A percentile compares a stretch with the other conserved stretches of the same genome.
phyloP scores from a whole-genome alignment of 1,284 basidiomycete genomes.

The Trichosporon sp. region DNA sequence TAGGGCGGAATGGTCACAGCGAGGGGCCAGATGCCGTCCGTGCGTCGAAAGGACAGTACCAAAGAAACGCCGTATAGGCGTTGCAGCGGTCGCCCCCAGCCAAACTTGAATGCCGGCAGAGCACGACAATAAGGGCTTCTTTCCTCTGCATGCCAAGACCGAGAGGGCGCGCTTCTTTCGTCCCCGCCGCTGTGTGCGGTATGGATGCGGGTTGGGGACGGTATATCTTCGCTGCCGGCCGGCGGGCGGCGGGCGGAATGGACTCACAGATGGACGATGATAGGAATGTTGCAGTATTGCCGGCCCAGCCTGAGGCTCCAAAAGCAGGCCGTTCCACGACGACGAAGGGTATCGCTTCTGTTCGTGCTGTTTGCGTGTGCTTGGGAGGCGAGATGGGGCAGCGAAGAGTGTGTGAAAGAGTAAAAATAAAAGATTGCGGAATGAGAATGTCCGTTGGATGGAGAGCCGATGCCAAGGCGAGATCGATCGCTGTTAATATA shows the following conservation, averaged over 20 bases:
- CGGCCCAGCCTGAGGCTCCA: background rate
- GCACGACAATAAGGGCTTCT: background rate
- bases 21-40: background rate
- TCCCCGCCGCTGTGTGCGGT: background rate
- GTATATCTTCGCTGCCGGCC: background rate
- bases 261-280: background rate
- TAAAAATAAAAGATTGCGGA: background rate
- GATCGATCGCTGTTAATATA: background rate
- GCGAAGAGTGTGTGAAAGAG: background rate
- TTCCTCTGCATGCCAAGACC: background rate
- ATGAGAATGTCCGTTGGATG: background rate
- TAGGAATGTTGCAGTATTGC: no score
- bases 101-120: background rate
- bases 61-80: background rate
- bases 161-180: background rate
- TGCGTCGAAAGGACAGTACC: background rate
- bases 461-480: background rate
- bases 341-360: background rate
- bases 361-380: background rate
- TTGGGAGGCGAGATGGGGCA: background rate
- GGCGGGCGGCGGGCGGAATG: background rate
- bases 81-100: background rate
- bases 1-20: background rate
- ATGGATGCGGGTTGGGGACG: background rate
- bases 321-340: background rate